Base-by-base conservation (phyloP, 2,329 filamentous ascomycete genomes). In the Pseudopithomyces maydicus region DNA sequence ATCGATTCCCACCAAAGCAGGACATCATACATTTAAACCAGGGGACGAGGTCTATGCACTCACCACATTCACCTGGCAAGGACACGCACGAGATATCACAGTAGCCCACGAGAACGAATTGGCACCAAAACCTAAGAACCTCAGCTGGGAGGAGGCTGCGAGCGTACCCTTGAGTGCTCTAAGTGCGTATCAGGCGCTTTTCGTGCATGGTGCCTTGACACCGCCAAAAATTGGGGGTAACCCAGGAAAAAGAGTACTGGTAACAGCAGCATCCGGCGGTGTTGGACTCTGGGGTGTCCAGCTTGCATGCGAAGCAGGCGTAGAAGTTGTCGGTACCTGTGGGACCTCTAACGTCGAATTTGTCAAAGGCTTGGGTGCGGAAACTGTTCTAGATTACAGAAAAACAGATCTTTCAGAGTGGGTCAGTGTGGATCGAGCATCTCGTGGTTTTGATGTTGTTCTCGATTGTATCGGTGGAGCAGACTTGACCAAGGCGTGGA, bases 281-380 rank as follows among this genome's bases (percentile, higher is more conserved):
- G 78, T 81, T 1, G 81, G 80, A 3, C 67, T 75, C 32, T 82
- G 78, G 79, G 67, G 74, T 22, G 68, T 79, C 47, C 80, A 80
- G 68, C 60, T 80, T 29, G 77, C 77, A 17, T 70, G 69, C 43
- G 59, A 67, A 52, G 70, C 71, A 26, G 77, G 79, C 1, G 70
- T 71, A 2, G 65, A 75, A 38, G 77, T 82, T 4, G 63, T 80
- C 10, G 79, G 70, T 22, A 77, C 76, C 1, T 77, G 74, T 57
- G 74, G 78, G 2, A 47, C 72, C 1, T 62, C 67, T 15, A 81
- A 78, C 61, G 63, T 73, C 5, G 72, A 73, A 8, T 72, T 78
- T 45, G 76, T 82, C 17, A 69, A 65, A 38, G 63, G 59, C 0
- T 58, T 82, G 3, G 80, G 80, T 0, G 80, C 78, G 6, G 66